Conservation (phyloP, 73 alveolate genomes). For the Tetrahymena thermophila region DNA sequence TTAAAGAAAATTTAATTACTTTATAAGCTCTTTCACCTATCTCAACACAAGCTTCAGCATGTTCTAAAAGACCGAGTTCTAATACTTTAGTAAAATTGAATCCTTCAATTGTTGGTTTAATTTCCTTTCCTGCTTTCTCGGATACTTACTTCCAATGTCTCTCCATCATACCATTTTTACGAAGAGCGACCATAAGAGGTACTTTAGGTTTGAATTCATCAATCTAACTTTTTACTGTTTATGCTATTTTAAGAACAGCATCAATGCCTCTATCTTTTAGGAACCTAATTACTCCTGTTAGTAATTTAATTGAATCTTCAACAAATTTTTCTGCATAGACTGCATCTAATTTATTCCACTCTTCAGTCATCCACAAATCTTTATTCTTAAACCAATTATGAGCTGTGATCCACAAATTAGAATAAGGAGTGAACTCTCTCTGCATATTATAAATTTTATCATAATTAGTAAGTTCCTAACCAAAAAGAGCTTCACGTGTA, state of each 20-base stretch:
- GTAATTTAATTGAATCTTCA: slow-evolving; percentile 61
- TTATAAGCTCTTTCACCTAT: slow-evolving; percentile 90
- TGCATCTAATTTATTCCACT: slow-evolving; percentile 78
- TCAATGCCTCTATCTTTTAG: slow-evolving; percentile 71
- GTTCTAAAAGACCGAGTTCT: slow-evolving; percentile 89
- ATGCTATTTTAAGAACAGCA: slow-evolving; percentile 81
- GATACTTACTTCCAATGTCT: slow-evolving; percentile 98
- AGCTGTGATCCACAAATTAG: slow-evolving; percentile 83
- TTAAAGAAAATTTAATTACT: neutral
- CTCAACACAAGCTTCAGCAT: slow-evolving; percentile 91
- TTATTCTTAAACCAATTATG: slow-evolving; percentile 68
- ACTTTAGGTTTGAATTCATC: slow-evolving; percentile 97
- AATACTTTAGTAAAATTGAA: slow-evolving; percentile 90
- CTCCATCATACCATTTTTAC: slow-evolving; percentile 97
- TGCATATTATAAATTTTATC: slow-evolving; percentile 76
- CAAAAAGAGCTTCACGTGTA: slow-evolving; percentile 90
- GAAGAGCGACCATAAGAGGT: slow-evolving; percentile 94
- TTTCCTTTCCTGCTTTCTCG: slow-evolving; percentile 92
- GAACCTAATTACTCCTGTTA: slow-evolving; percentile 62
- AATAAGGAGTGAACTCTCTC: slow-evolving; percentile 78
- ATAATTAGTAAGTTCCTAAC: slow-evolving; percentile 89
- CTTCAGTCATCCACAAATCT: slow-evolving; percentile 74
- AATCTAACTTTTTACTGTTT: slow-evolving; percentile 74
- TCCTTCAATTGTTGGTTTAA: slow-evolving; percentile 91
- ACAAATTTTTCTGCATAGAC: slow-evolving; percentile 73